These are phyloP conservation scores for Haplosporangium sp. DNA, from an alignment of 371 early-diverging fungal genomes.

Conservation along the genomic window DNA sequence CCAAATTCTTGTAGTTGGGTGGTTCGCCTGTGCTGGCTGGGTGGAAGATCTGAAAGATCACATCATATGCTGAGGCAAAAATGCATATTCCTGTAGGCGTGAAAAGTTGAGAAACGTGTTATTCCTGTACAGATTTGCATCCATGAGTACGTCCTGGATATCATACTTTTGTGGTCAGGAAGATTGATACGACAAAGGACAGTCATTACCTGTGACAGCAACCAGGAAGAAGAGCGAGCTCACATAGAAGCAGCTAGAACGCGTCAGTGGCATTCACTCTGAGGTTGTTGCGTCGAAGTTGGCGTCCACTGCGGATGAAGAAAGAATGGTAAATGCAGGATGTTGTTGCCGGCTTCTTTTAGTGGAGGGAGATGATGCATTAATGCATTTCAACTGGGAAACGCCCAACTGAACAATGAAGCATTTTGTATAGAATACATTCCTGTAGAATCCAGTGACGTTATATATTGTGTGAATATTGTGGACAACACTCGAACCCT, in stretches of 20 bases:
- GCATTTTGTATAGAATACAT: too few relatives aligned
- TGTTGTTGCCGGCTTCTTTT: not conserved
- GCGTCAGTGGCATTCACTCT: conserved; percentile 50
- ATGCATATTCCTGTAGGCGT: conserved; percentile 57
- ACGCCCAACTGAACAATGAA: too few relatives aligned
- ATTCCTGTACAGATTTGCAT: too few relatives aligned
- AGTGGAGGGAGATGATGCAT: too few relatives aligned
- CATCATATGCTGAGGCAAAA: conserved; percentile 71
- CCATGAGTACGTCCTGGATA: too few relatives aligned
- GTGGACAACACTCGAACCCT: too few relatives aligned
- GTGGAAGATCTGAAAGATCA: conserved; percentile 67
- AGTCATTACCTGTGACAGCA: conserved; percentile 47
- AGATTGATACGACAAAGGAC: not conserved
- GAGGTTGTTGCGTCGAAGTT: not conserved
- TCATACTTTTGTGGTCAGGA: too few relatives aligned
- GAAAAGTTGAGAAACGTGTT: not conserved
- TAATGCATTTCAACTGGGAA: too few relatives aligned
- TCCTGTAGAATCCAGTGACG: not conserved
- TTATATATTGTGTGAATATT: too few relatives aligned
- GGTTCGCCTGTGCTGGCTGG: conserved; percentile 49
- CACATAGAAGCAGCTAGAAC: conserved; percentile 55
- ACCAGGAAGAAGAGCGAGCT: conserved; percentile 56
- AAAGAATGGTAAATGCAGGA: not conserved
- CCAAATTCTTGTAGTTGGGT: conserved; percentile 64
- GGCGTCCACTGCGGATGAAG: conserved; percentile 3